Evolutionary conservation across 1,284 basidiomycete species (phyloP), one percentile per base, ranked within the genome.

Genomic region (Peniophora sp.): DNA sequence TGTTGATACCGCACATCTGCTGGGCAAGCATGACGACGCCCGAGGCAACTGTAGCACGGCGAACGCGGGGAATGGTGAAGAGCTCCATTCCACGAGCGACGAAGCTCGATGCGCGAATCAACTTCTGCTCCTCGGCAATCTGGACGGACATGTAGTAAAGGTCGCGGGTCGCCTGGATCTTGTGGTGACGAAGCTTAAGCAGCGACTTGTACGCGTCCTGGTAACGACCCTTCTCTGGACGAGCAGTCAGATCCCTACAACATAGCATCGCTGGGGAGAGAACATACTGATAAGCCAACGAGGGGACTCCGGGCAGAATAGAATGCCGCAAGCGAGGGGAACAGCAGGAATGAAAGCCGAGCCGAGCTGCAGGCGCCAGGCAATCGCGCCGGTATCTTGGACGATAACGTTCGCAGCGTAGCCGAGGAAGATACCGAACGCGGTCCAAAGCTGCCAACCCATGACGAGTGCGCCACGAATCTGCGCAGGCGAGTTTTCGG

Each of bases 401-500:
- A 85, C 83, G 3, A 67, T 70, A 11, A 85, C 60, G 56, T 79
- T 78, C 53, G 72, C 62, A 12, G 77, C 71, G 51, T 77, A 75
- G 32, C 83, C 85, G 2, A 85, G 43, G 70, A 77, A 80, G 59
- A 87, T 86, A 48, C 84, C 86, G 57, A 88, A 88, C 0, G 86
- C 86, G 3, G 85, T 89, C 81, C 81, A 84, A 59, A 78, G 53
- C 50, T 66, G 71, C 78, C 84, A 86, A 72, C 83, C 81, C 87
- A 89, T 89, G 44, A 87, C 85, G 9, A 91, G 73, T 0, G 80
- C 86, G 45, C 88, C 88, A 58, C 88, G 82, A 50, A 91, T 88
- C 16, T 73, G 63, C 0, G 86, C 74, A 0, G 88, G 89, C 0
- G 81, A 71, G 58, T 78, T 81, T 65, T 89, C 85, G 1, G 83